Evolutionary conservation across 768 basidiomycete species (phyloP).

Genomic region (Ephemerocybe angulata): DNA sequence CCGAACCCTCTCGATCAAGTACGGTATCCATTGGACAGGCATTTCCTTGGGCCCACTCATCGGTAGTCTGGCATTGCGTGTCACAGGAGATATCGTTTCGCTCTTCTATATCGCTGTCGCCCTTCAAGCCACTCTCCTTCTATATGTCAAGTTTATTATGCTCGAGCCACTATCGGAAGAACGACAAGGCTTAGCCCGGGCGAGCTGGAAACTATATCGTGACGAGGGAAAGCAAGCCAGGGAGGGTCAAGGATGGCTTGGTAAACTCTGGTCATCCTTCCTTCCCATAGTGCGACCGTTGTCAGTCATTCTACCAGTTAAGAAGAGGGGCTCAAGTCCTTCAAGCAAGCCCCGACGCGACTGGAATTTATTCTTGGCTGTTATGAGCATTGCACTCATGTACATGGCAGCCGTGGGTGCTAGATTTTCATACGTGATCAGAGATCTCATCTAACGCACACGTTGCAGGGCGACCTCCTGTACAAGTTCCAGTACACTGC

Average conservation of each 20-base stretch:
- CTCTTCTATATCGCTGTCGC: constrained; percentile 67
- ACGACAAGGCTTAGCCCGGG: constrained; percentile 40
- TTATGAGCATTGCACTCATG: constrained; percentile 45
- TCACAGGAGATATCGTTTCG: constrained; percentile 50
- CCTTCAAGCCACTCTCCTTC: constrained; percentile 44
- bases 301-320: constrained; percentile 52
- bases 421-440: background rate
- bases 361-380: constrained; percentile 63
- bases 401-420: constrained; percentile 43
- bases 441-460: background rate
- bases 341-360: constrained; percentile 43
- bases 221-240: constrained; percentile 22
- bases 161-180: constrained; percentile 71
- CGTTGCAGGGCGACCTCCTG: constrained; percentile 52
- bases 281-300: constrained; percentile 70
- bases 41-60: constrained; percentile 73
- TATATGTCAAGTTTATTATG: constrained; percentile 55
- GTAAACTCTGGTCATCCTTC: constrained; percentile 46
- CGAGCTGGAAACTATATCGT: constrained; percentile 26
- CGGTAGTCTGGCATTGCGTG: constrained; percentile 59
- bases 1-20: constrained; percentile 55
- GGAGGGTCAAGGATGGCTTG: background rate
- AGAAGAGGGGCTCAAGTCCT: constrained; percentile 26
- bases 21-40: constrained; percentile 68
- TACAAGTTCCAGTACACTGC: constrained; percentile 66